A percentile compares a stretch with the other conserved stretches of the same genome.
phyloP scores from a whole-genome alignment of 1,284 basidiomycete species.

The Cutaneotrichosporon cutaneum region DNA sequence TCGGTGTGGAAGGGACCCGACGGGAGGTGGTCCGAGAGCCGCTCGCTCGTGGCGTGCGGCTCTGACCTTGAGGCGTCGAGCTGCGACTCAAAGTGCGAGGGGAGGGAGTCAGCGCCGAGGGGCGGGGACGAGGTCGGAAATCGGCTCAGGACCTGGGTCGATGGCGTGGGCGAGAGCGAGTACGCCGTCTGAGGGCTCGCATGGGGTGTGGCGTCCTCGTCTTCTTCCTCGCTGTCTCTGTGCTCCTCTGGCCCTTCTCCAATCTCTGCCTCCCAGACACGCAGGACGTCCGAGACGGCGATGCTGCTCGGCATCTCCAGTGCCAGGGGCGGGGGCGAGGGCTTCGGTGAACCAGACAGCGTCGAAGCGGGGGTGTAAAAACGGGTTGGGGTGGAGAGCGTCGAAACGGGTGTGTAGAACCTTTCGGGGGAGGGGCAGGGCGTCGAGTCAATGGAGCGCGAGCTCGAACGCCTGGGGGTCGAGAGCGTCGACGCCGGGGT shows the following conservation, averaged over 20 bases:
- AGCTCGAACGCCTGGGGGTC: background rate
- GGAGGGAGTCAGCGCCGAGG: background rate
- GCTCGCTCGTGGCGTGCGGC: background rate
- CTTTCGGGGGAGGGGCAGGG: background rate
- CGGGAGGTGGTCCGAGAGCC: background rate
- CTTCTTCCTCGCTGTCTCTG: background rate
- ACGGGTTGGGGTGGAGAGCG: background rate
- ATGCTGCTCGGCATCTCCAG: slow-evolving; percentile 1
- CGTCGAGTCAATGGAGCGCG: background rate
- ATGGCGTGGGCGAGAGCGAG: background rate
- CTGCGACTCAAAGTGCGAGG: background rate
- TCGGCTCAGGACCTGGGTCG: background rate
- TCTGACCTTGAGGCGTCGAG: background rate
- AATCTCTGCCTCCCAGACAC: background rate
- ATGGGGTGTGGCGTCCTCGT: background rate
- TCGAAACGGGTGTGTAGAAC: background rate
- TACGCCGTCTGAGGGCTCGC: background rate
- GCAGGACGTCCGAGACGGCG: slow-evolving; percentile 1
- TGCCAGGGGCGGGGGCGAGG: background rate
- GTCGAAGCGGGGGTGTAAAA: background rate
- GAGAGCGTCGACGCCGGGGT: background rate
- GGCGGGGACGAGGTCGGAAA: background rate
- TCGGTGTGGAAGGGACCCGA: background rate
- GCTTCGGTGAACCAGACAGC: background rate
- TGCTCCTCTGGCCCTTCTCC: background rate